Evolutionary conservation across 805 yeast genomes (phyloP).

Genomic region (Yarrowia sp.): DNA sequence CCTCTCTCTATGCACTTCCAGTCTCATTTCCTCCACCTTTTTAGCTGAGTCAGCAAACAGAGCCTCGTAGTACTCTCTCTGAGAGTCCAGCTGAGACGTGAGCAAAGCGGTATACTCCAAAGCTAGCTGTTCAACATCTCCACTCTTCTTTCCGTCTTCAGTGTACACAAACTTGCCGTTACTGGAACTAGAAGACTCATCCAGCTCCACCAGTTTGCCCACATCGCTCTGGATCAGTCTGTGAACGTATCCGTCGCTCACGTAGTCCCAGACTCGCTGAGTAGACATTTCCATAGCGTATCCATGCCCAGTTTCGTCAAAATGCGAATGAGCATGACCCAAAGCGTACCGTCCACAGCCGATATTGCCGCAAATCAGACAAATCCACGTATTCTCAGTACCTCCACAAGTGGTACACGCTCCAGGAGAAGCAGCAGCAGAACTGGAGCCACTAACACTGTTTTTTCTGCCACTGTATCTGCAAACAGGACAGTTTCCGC

Average conservation of each 20-base stretch:
- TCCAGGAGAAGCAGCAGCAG: not conserved
- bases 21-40: constrained; percentile 39
- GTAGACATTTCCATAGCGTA: constrained; percentile 87
- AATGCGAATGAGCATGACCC: constrained; percentile 87
- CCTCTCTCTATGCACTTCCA: constrained; percentile 37
- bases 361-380: constrained; percentile 87
- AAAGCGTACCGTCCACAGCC: constrained; percentile 90
- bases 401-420: constrained; percentile 65
- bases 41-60: constrained; percentile 50
- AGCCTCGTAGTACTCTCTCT: constrained; percentile 79
- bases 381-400: constrained; percentile 78
- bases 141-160: constrained; percentile 38
- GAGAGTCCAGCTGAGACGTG: constrained; percentile 82
- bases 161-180: constrained; percentile 38
- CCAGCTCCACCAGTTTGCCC: constrained; percentile 86
- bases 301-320: constrained; percentile 77
- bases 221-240: constrained; percentile 80
- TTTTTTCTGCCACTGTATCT: constrained; percentile 56
- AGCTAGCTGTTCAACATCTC: constrained; percentile 60
- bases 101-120: constrained; percentile 81
- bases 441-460: not conserved
- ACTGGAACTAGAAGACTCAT: constrained; percentile 46
- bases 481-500: constrained; percentile 90
- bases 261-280: constrained; percentile 94
- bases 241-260: constrained; percentile 89